Evolutionary conservation across 1,284 basidiomycete genomes (phyloP).

Genomic region (Trametes sp.): DNA sequence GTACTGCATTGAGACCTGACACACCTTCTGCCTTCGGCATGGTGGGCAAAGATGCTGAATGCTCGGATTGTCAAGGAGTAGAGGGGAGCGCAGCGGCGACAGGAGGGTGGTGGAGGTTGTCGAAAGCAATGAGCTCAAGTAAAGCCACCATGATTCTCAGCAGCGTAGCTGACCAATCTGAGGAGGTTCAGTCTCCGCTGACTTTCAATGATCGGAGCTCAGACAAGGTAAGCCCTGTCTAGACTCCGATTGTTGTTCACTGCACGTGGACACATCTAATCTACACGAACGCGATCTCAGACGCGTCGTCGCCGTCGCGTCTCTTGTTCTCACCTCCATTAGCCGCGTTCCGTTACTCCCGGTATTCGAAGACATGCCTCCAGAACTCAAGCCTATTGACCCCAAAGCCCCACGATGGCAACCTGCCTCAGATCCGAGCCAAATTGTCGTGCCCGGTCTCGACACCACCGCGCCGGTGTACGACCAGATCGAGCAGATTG

Average conservation of each 20-base stretch:
- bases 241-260: not conserved
- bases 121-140: not conserved
- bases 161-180: conserved; percentile 4
- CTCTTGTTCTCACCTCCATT: conserved; percentile 9
- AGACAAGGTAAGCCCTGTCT: not conserved
- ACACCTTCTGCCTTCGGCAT: conserved; percentile 85
- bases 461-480: conserved; percentile 77
- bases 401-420: conserved; percentile 59
- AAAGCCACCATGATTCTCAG: not conserved
- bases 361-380: conserved; percentile 14
- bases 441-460: conserved; percentile 77
- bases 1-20: conserved; percentile 3
- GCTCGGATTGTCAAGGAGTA: not conserved
- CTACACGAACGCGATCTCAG: conserved; percentile 9
- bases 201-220: not conserved
- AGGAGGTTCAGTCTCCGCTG: not conserved
- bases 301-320: conserved; percentile 33
- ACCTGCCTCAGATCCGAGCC: conserved; percentile 65
- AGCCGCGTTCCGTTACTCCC: conserved; percentile 1
- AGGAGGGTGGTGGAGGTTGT: conserved; percentile 2
- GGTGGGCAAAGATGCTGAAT: conserved; percentile 37
- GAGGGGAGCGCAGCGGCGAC: not conserved
- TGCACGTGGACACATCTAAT: conserved; percentile 13
- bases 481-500: conserved; percentile 93
- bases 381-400: conserved; percentile 38